phyloP scores from a whole-genome alignment of 1,284 basidiomycete genomes.

The Cutaneotrichosporon curvatum region DNA sequence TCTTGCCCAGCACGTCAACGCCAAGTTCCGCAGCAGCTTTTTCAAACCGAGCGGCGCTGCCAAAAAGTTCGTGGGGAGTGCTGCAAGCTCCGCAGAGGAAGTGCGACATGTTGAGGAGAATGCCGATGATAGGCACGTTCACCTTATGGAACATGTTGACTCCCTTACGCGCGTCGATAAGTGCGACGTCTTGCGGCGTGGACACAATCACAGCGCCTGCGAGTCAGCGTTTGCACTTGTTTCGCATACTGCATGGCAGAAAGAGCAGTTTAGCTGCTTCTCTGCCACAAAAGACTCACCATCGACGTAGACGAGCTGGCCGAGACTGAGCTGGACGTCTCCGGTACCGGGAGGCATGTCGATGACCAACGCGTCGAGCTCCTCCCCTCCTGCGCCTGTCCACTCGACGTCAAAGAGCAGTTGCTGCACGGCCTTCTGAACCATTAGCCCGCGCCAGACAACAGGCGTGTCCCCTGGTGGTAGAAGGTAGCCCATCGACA shows the following conservation, averaged over 20 bases:
- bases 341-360: slow-evolving; percentile 98
- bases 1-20: slow-evolving; percentile 62
- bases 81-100: slow-evolving; percentile 76
- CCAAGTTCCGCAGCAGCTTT: slow-evolving; percentile 57
- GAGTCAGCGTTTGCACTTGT: no score
- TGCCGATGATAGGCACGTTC: slow-evolving; percentile 76
- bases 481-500: slow-evolving; percentile 84
- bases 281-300: slow-evolving; percentile 51
- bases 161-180: slow-evolving; percentile 87
- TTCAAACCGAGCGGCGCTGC: slow-evolving; percentile 61
- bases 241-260: no score
- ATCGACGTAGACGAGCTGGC: slow-evolving; percentile 80
- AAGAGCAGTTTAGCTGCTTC: no score
- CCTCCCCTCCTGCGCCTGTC: slow-evolving; percentile 46
- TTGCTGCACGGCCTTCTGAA: slow-evolving; percentile 94
- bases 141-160: slow-evolving; percentile 90
- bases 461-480: slow-evolving; percentile 59
- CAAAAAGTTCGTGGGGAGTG: slow-evolving; percentile 70
- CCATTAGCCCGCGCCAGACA: slow-evolving; percentile 97
- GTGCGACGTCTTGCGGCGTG: slow-evolving; percentile 90
- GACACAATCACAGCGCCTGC: slow-evolving; percentile 84
- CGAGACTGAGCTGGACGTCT: slow-evolving; percentile 86
- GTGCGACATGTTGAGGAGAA: slow-evolving; percentile 85
- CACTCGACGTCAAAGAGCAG: slow-evolving; percentile 96
- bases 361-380: slow-evolving; percentile 77